Conservation (phyloP, 495 filamentous ascomycete genomes). For the Penicillium ochrochloron region DNA sequence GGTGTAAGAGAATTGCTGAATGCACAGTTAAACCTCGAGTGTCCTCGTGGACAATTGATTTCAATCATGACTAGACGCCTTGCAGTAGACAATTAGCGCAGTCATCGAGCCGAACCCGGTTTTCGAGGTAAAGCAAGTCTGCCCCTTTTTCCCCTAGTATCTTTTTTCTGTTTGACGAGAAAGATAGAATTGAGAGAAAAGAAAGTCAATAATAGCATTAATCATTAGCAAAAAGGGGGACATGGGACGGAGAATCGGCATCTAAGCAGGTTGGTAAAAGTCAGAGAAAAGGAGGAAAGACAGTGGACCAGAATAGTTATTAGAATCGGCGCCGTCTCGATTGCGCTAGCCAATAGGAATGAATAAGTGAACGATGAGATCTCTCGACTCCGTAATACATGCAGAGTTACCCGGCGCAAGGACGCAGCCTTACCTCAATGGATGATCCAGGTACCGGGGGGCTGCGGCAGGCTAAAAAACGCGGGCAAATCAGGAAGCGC, state of each 20-base stretch:
- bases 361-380: constrained; percentile 21
- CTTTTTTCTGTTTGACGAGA: background rate
- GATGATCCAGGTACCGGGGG: constrained; percentile 14
- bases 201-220: background rate
- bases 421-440: constrained; percentile 17
- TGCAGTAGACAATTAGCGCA: constrained; percentile 33
- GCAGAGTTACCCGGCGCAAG: constrained; percentile 24
- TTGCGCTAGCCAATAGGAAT: constrained; percentile 21
- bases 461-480: background rate
- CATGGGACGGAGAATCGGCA: background rate
- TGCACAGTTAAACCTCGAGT: constrained; percentile 1
- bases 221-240: background rate
- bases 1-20: background rate
- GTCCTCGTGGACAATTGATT: constrained; percentile 34
- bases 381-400: constrained; percentile 20
- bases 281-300: constrained; percentile 13
- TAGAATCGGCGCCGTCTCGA: constrained; percentile 32
- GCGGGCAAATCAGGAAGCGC: background rate
- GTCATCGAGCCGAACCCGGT: constrained; percentile 10
- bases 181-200: constrained; percentile 6
- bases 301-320: constrained; percentile 23
- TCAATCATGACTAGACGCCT: constrained; percentile 38
- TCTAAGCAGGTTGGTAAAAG: too few relatives aligned
- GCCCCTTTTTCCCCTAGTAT: constrained; percentile 20
- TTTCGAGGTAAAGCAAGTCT: background rate